These are phyloP conservation scores for Thuja plicata DNA, from an alignment of 83 land plant genomes.

Conservation along the genomic window DNA sequence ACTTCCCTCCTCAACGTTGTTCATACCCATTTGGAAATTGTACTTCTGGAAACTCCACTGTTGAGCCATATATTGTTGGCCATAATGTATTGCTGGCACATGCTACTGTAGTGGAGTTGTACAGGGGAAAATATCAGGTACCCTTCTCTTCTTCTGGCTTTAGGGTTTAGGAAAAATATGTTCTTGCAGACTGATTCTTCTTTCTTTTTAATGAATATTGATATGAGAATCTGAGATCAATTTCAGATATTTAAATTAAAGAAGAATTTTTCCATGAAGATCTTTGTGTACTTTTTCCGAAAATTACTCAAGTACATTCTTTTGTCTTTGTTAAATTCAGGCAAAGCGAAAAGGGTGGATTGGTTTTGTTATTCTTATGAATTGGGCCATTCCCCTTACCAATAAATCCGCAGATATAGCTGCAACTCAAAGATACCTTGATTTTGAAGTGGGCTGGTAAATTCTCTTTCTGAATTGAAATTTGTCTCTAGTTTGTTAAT, in stretches of 20 bases:
- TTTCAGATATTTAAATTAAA: too few relatives aligned
- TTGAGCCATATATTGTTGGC: constrained; percentile 49
- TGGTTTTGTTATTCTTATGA: constrained; percentile 23
- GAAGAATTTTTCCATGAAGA: too few relatives aligned
- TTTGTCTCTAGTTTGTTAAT: not conserved
- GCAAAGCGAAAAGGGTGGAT: constrained; percentile 29
- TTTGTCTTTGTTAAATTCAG: constrained; percentile 14
- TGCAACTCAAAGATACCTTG: constrained; percentile 28
- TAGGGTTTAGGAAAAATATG: too few relatives aligned
- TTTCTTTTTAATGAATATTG: too few relatives aligned
- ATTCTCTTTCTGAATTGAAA: not conserved
- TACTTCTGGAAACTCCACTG: constrained; percentile 29
- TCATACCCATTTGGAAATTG: constrained; percentile 46
- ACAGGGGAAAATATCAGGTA: constrained; percentile 40
- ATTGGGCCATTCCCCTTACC: constrained; percentile 33
- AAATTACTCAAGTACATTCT: not conserved
- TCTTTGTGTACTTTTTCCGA: not conserved
- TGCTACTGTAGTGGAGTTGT: constrained; percentile 36
- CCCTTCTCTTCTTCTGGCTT: not conserved
- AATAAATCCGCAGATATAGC: constrained; percentile 24
- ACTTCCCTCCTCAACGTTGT: constrained; percentile 31
- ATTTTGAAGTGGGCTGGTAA: constrained; percentile 34
- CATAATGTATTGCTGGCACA: constrained; percentile 53
- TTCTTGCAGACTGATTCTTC: too few relatives aligned
- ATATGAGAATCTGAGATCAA: too few relatives aligned